Base-by-base conservation (phyloP, 2,329 filamentous ascomycete species). In the Epicoccum sorghinum region DNA sequence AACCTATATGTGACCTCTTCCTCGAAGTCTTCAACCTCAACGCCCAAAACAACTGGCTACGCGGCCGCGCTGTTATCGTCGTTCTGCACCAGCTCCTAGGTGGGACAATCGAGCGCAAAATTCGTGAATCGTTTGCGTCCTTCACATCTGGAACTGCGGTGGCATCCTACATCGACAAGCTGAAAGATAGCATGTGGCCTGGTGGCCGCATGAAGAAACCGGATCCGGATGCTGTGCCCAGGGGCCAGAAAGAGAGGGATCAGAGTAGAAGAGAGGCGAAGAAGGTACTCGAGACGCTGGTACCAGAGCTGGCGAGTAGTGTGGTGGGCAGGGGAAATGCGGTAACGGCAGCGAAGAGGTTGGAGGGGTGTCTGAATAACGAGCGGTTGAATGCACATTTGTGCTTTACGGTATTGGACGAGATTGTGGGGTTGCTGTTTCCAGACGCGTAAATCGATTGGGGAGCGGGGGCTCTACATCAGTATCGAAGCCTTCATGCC, bases 1-100 rank as follows among this genome's bases (percentile, higher is more conserved):
- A 97, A 72, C 96, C 95, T 4, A 97, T 99, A 58, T 97, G 93
- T 75, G 95, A 99, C 74, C 88, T 99, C 56, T 99, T 99, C 76
- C 84, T 99, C 13, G 95, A 99, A 72, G 86, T 92, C 0, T 99
- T 99, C 69, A 93, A 96, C 69, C 83, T 99, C 35, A 96, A 97
- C 73, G 88, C 89, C 57, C 93, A 93, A 36, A 97, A 96, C 75
- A 98, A 96, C 74, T 99, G 95, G 96, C 85, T 99, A 4, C 89
- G 96, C 36, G 96, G 95, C 0, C 87, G 95, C 22, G 95, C 95
- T 0, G 95, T 98, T 1, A 93, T 99, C 4, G 92, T 99, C 8
- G 93, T 99, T 2, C 82, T 99, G 18, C 95, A 99, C 70, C 95
- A 99, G 74, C 84, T 99, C 5, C 86, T 99, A 1, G 95, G 95